Evolutionary conservation across 2,329 filamentous ascomycete genomes (phyloP).

Genomic region (Neonectria coccinea): DNA sequence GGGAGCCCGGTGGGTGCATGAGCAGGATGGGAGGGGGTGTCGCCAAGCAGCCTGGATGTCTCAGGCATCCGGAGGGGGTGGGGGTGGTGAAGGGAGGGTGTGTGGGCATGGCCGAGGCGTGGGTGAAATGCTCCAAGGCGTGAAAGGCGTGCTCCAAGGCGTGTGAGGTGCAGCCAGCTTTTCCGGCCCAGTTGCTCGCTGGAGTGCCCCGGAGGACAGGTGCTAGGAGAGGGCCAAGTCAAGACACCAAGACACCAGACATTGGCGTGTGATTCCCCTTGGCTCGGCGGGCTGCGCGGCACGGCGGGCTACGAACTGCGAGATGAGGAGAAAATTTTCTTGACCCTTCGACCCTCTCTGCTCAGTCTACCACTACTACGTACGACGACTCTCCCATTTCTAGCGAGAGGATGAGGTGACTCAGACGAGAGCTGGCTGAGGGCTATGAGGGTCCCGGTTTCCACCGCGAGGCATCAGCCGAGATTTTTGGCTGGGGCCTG

Average conservation of each 20-base stretch:
- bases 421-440: constrained; percentile 37
- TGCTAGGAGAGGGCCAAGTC: constrained; percentile 17
- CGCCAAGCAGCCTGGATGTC: constrained; percentile 33
- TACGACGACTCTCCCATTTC: constrained; percentile 37
- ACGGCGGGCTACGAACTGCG: constrained; percentile 27
- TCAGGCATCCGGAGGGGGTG: constrained; percentile 27
- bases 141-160: constrained; percentile 15
- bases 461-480: constrained; percentile 47
- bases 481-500: constrained; percentile 45
- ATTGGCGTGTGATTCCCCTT: constrained; percentile 43
- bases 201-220: not conserved
- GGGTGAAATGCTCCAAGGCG: constrained; percentile 12
- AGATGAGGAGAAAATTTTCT: constrained; percentile 33
- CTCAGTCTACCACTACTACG: constrained; percentile 29
- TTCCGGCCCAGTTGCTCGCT: not conserved
- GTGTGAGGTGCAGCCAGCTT: constrained; percentile 15
- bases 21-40: constrained; percentile 34
- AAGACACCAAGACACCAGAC: constrained; percentile 43
- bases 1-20: constrained; percentile 29
- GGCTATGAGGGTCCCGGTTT: constrained; percentile 44
- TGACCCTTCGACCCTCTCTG: constrained; percentile 29
- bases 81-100: constrained; percentile 35
- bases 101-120: constrained; percentile 20
- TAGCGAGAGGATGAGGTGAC: constrained; percentile 44
- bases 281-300: constrained; percentile 23